Base-by-base conservation (phyloP, 2,329 filamentous ascomycete species). In the Xylariomycetidae sp. region DNA sequence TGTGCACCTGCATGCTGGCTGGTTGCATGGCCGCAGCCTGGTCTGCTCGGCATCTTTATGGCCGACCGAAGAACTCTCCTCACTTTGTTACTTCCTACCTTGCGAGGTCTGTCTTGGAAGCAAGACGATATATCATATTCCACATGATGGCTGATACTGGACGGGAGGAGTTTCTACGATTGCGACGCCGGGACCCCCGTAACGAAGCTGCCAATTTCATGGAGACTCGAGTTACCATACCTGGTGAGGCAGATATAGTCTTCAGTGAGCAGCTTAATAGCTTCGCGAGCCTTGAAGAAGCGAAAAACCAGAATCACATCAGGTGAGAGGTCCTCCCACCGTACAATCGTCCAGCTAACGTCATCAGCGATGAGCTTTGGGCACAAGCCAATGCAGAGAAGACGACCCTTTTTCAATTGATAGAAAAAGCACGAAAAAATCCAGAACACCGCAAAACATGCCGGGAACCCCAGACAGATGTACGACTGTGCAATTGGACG, bases 401-500 rank as follows among this genome's bases (percentile, higher is more conserved):
- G 20, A n/a, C 8, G 20, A 8, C 8, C 8, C n/a, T 23, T 8
- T 23, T 23, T n/a, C 8, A 8, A 8, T 8, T 23, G 20, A 23
- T 23, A n/a, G 20, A 23, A 8, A 23, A 23, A 23, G 20, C 18
- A 29, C 29, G 20, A 31, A 23, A 18, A 28, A 15, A 34, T 25
- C n/a, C n/a, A n/a, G n/a, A n/a, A n/a, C n/a, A n/a, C n/a, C n/a
- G n/a, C n/a, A n/a, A n/a, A 16, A 20, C 25, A n/a, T 35, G 17
- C n/a, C 18, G 35, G 18, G 27, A 25, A 25, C 26, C 31, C 29
- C 26, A 22, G 9, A 36, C 36, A 16, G 14, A 22, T 8, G 9
- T 31, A 3, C 13, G 22, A 30, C 13, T 23, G 4, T 36, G 18
- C 9, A 36, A 28, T 2, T 39, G 37, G 37, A 28, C 20, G 3